phyloP scores from a whole-genome alignment of 2,329 filamentous ascomycete species.

The Exophiala dermatitidis region DNA sequence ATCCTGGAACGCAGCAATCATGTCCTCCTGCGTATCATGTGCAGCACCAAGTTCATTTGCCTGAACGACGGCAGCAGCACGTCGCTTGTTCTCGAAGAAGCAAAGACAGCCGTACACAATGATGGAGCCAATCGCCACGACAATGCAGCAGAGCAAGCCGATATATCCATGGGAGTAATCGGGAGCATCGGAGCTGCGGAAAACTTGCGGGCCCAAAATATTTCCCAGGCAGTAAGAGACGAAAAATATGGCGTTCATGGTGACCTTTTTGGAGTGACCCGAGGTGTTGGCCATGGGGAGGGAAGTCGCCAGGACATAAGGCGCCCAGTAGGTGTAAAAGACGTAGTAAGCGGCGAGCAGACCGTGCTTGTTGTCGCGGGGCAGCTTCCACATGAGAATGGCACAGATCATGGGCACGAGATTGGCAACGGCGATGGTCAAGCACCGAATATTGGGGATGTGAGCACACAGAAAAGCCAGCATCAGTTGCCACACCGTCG shows the following conservation, averaged over 20 bases:
- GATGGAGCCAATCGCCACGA: slow-evolving; percentile 23
- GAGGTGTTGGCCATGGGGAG: slow-evolving; percentile 45
- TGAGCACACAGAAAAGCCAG: slow-evolving; percentile 19
- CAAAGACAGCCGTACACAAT: slow-evolving; percentile 25
- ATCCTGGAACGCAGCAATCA: slow-evolving; percentile 22
- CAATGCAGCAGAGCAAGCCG: slow-evolving; percentile 23
- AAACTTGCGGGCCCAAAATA: slow-evolving; percentile 42
- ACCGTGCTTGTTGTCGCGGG: slow-evolving; percentile 33
- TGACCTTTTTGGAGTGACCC: slow-evolving; percentile 48
- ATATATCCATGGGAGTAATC: slow-evolving; percentile 25
- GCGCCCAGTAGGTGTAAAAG: slow-evolving; percentile 33
- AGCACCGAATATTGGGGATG: slow-evolving; percentile 24
- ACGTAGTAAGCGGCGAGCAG: slow-evolving; percentile 36
- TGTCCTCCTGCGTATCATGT: too few relatives aligned
- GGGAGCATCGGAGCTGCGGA: slow-evolving; percentile 25
- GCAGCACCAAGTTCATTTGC: too few relatives aligned
- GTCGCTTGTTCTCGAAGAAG: slow-evolving; percentile 24
- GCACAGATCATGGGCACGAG: slow-evolving; percentile 29
- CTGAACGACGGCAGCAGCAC: slow-evolving; percentile 2
- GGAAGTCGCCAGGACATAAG: slow-evolving; percentile 32
- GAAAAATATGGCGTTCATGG: slow-evolving; percentile 42
- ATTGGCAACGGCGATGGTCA: slow-evolving; percentile 28
- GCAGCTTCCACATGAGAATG: slow-evolving; percentile 32
- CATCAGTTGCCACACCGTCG: slow-evolving; percentile 27
- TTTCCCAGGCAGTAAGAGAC: slow-evolving; percentile 47